Conservation (phyloP, 495 filamentous ascomycete species). For the Xylona heveae region DNA sequence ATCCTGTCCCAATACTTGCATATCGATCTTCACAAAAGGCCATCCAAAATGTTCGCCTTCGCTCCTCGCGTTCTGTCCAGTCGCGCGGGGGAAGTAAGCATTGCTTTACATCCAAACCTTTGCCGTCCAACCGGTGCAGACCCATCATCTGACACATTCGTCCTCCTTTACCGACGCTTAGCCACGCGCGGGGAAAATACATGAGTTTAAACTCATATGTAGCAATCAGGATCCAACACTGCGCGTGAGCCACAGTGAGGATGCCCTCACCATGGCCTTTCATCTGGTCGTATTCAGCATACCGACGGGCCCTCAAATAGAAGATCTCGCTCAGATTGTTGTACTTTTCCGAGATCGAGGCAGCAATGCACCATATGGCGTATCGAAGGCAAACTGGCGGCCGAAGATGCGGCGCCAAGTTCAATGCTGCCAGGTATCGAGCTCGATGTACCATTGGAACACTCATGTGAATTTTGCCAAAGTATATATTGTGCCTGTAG, state of each 20-base stretch:
- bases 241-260: conserved; percentile 60
- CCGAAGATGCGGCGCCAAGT: conserved; percentile 61
- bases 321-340: conserved; percentile 56
- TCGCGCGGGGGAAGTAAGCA: conserved; percentile 67
- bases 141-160: conserved; percentile 81
- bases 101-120: conserved; percentile 81
- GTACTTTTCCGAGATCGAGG: conserved; percentile 65
- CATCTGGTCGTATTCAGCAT: conserved; percentile 75
- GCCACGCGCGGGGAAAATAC: conserved; percentile 93
- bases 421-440: conserved; percentile 66
- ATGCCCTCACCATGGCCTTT: conserved; percentile 80
- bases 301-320: conserved; percentile 74
- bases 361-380: conserved; percentile 81
- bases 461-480: conserved; percentile 72
- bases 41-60: conserved; percentile 88
- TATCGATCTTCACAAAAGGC: conserved; percentile 77
- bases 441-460: conserved; percentile 76
- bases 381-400: conserved; percentile 82
- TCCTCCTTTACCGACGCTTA: conserved; percentile 62
- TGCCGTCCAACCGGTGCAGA: conserved; percentile 70
- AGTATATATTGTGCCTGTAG: conserved; percentile 60
- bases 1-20: conserved; percentile 91
- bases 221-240: conserved; percentile 60
- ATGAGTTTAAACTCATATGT: conserved; percentile 93
- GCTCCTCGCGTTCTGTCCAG: conserved; percentile 85